These are phyloP conservation scores for Kuraishia hungarica DNA, from an alignment of 805 yeast species.

Conservation along the genomic window DNA sequence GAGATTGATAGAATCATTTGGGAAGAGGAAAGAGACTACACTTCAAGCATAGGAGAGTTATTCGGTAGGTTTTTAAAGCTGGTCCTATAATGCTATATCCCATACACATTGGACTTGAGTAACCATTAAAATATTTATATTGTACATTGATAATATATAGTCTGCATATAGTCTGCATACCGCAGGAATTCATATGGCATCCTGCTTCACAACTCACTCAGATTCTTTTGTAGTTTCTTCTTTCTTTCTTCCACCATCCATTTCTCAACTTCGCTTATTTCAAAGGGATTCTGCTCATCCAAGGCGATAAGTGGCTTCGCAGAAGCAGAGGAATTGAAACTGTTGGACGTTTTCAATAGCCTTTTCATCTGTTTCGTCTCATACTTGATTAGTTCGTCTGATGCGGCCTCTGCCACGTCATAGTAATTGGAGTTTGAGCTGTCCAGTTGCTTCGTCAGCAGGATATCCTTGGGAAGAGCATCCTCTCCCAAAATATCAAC, in stretches of 20 bases:
- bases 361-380: conserved; percentile 21
- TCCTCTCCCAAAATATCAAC: conserved; percentile 9
- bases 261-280: conserved; percentile 30
- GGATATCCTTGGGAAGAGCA: conserved; percentile 6
- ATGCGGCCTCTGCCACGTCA: not conserved
- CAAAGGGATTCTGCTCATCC: conserved; percentile 22
- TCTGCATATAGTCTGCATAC: not conserved
- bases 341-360: conserved; percentile 4
- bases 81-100: conserved; percentile 11
- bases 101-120: not conserved
- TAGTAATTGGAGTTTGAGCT: conserved; percentile 6
- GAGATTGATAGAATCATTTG: conserved; percentile 76
- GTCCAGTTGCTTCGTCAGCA: conserved; percentile 7
- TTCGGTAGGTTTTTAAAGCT: conserved; percentile 10
- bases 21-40: conserved; percentile 54
- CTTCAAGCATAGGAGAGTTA: conserved; percentile 22
- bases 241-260: conserved; percentile 39
- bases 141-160: not conserved
- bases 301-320: conserved; percentile 8
- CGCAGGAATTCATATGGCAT: not conserved
- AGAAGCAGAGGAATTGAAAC: not conserved
- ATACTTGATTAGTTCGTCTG: conserved; percentile 13
- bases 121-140: not conserved
- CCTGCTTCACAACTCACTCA: not conserved
- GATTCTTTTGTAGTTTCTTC: conserved; percentile 26